Evolutionary conservation across 768 basidiomycete genomes (phyloP), one percentile per base, ranked within the genome.

Genomic region (Phylloporus sp.): DNA sequence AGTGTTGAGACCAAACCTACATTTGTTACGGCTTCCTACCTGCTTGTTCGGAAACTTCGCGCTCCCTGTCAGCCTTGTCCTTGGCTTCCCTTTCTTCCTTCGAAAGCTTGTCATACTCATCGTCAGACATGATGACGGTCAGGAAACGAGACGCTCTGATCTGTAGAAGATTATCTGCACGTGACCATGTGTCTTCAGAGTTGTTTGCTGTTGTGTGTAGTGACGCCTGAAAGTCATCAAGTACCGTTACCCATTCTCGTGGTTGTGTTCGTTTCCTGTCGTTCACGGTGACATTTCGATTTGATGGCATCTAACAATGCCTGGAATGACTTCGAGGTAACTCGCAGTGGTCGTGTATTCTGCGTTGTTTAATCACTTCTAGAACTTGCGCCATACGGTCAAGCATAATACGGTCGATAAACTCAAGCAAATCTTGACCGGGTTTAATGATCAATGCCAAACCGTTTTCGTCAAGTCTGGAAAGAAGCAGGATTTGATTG

Each of bases 401-500:
- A 82, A 80, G 70, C 76, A 76, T 66, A 87, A 91, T 70, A 93
- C 89, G 7, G 91, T 93, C 56, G 90, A 91, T 69, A 83, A 76
- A 70, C 80, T 93, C 57, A 92, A 93, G 69, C 85, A 86, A 64
- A 88, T 93, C 59, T 74, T 93, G 51, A 68, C 75, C 34, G 85
- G 85, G 23, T 76, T 92, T 59, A 91, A 90, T 72, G 87, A 88
- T 32, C 85, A 90, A 66, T 91, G 89, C 63, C 71, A 72, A 47
- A 80, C 81, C 5, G 76, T 78, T 59, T 73, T 91, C 26, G 74
- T 80, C 48, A 90, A 88, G 69, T 77, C 87, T 11, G 91, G 91
- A 24, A 91, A 88, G 73, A 93, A 93, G 65, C 86, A 90, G 60
- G 91, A 92, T 29, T 79, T 92, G 42, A 90, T 91, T 64, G 87